Base-by-base conservation (phyloP, 345 rosid species). In the Euphorbia tirucalli region DNA sequence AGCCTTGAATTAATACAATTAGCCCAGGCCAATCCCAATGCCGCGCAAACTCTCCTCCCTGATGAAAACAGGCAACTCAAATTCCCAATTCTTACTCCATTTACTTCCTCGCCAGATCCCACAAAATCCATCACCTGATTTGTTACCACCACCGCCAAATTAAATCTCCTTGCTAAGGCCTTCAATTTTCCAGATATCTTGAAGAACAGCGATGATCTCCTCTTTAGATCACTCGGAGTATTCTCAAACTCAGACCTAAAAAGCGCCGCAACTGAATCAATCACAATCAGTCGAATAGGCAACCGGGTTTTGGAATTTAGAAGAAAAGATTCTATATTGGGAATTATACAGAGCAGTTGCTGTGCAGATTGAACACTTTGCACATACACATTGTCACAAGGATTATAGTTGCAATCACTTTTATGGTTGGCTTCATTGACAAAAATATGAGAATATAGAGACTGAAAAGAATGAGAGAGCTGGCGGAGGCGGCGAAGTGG, bases 51-150 rank as follows among this genome's bases (percentile, higher is more conserved):
- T 81, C 85, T 78, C 70, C 97, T 84, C 64, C 96, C 97, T 0
- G 96, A 91, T 1, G 92, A 81, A 78, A 11, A 80, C 71, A 93
- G 76, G 59, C 79, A 69, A 48, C 85, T 77, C 77, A 93, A 69
- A 85, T 88, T 90, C 79, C 97, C 98, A 66, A 88, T 39, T 75
- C 84, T 86, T 71, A 85, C 54, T 32, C 90, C 93, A 62, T 78
- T 89, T 37, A 83, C 72, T 66, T 93, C 94, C 62, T 83, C 87
- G 48, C 86, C 78, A 41, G 85, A 68, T 13, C 70, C 89, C 24
- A 91, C 74, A 18, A 81, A 74, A 87, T 94, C 98, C 65, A 87
- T 93, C 43, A 94, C 96, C 80, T 94, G 98, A 68, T 94, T 94
- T 39, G 93, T 94, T 69, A 94, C 77, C 77, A 88, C 85, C 25